Evolutionary conservation across 2,329 filamentous ascomycete species (phyloP).

Genomic region (Diaporthe humulicola): DNA sequence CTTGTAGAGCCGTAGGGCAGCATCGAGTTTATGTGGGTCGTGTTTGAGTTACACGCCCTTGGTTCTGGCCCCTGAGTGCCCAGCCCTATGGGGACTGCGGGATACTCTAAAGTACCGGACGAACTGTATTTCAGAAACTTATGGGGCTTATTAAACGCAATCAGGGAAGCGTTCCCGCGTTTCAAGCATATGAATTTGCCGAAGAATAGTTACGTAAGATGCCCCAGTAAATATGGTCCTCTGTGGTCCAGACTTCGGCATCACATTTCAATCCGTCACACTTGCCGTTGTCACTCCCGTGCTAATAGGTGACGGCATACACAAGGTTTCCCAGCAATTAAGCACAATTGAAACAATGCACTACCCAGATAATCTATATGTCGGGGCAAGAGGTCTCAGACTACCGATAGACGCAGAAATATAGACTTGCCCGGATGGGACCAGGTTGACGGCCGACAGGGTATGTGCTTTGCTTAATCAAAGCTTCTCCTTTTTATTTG

Average conservation of each 20-base stretch:
- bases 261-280: background rate
- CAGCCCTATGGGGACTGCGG: slow-evolving; percentile 25
- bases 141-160: slow-evolving; percentile 17
- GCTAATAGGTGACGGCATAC: background rate
- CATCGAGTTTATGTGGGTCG: slow-evolving; percentile 1
- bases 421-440: background rate
- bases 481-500: slow-evolving; percentile 21
- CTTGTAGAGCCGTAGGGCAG: background rate
- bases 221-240: slow-evolving; percentile 12
- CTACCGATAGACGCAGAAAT: background rate
- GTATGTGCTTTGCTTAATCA: slow-evolving; percentile 8
- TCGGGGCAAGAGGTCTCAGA: background rate
- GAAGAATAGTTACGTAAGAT: slow-evolving; percentile 10
- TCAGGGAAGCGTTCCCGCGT: slow-evolving; percentile 2
- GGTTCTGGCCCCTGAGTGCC: slow-evolving; percentile 17
- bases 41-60: slow-evolving; percentile 16
- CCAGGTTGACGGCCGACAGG: background rate
- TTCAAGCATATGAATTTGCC: slow-evolving; percentile 18
- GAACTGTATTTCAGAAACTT: slow-evolving; percentile 30
- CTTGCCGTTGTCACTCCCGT: slow-evolving; percentile 5
- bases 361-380: background rate
- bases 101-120: slow-evolving; percentile 16
- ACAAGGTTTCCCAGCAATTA: background rate
- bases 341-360: background rate
- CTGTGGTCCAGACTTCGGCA: background rate